Evolutionary conservation across 306 rosid genomes (phyloP).

Genomic region (Vicia villosa): DNA sequence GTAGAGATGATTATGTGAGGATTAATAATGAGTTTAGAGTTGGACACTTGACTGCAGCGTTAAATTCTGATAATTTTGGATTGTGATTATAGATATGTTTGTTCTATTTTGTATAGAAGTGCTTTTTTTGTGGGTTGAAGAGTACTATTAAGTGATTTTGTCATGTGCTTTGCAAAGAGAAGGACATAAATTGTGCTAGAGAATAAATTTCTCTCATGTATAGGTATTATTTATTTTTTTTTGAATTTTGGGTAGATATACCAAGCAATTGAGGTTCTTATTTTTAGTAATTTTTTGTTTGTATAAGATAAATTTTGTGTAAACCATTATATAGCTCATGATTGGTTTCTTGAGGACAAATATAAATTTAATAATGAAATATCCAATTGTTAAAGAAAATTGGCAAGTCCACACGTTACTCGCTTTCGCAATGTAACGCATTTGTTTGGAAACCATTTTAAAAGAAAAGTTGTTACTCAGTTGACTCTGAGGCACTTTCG

Average conservation of each 20-base stretch:
- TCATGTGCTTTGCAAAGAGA: background rate
- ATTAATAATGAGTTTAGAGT: constrained; percentile 47
- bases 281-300: background rate
- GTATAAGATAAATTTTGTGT: background rate
- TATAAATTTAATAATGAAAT: background rate
- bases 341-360: background rate
- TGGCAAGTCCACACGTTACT: too few species aligned
- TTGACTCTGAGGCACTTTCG: too few species aligned
- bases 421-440: too few species aligned
- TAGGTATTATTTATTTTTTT: background rate
- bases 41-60: constrained; percentile 56
- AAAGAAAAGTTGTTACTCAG: too few species aligned
- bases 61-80: constrained; percentile 36
- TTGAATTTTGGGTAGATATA: background rate
- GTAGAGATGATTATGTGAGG: constrained; percentile 49
- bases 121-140: background rate
- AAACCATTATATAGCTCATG: background rate
- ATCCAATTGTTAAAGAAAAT: background rate
- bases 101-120: constrained; percentile 4
- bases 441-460: too few species aligned
- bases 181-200: constrained; percentile 1
- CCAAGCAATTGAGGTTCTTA: constrained; percentile 1
- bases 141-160: background rate
- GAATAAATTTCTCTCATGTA: background rate
- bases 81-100: constrained; percentile 9